phyloP scores from a whole-genome alignment of 2,329 filamentous ascomycete genomes.

The Penicillium sp. region DNA sequence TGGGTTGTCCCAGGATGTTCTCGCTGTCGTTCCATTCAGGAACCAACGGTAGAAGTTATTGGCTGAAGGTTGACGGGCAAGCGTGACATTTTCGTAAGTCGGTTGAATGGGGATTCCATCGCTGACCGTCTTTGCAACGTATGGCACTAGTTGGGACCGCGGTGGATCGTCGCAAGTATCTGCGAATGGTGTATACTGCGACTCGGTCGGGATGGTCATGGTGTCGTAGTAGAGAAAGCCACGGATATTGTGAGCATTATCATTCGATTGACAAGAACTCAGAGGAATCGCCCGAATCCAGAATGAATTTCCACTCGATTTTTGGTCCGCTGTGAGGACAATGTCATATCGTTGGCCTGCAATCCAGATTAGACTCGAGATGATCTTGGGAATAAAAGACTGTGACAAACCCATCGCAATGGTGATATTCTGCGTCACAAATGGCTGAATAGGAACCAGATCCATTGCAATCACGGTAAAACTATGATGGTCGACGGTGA shows the following conservation, averaged over 20 bases:
- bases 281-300: background rate
- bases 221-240: background rate
- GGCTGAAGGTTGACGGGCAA: background rate
- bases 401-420: slow-evolving; percentile 41
- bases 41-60: background rate
- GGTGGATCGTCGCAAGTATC: background rate
- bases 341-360: slow-evolving; percentile 41
- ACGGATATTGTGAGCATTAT: background rate
- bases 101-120: background rate
- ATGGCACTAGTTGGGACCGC: background rate
- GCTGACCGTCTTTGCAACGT: background rate
- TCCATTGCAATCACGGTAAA: slow-evolving; percentile 55
- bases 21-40: background rate
- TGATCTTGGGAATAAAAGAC: background rate
- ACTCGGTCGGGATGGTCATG: background rate
- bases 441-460: slow-evolving; percentile 55
- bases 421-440: slow-evolving; percentile 43
- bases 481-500: slow-evolving; percentile 50
- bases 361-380: background rate
- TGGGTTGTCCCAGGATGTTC: background rate
- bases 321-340: slow-evolving; percentile 20
- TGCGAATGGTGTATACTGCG: background rate
- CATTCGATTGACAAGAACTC: background rate
- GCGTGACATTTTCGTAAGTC: background rate
- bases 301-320: background rate